These are phyloP conservation scores for Circinella minor DNA, from an alignment of 371 early-diverging fungal genomes.

Conservation along the genomic window DNA sequence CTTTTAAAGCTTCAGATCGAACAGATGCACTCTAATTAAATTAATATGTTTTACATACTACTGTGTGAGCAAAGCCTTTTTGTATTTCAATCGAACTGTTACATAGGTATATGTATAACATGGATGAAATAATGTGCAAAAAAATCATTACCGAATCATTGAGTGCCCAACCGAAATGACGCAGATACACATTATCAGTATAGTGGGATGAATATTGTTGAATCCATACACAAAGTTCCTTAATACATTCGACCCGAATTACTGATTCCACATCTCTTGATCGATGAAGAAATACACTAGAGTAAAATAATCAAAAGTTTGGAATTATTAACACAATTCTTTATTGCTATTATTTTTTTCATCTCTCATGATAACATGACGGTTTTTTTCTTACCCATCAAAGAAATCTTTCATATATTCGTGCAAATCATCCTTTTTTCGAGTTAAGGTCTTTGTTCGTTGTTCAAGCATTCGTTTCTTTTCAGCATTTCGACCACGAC, in stretches of 20 bases:
- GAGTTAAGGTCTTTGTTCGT: conserved; percentile 17
- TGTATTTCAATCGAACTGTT: too few relatives aligned
- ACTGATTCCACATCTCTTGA: conserved; percentile 87
- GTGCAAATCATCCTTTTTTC: conserved; percentile 40
- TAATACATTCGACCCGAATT: conserved; percentile 85
- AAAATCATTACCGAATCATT: conserved; percentile 72
- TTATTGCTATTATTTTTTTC: too few relatives aligned
- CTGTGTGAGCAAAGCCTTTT: too few relatives aligned
- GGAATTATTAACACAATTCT: too few relatives aligned
- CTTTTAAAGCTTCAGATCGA: conserved; percentile 66
- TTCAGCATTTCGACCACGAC: conserved; percentile 16
- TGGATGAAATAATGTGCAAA: background rate
- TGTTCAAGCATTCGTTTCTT: conserved; percentile 26
- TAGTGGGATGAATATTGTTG: conserved; percentile 69
- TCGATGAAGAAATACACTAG: conserved; percentile 84
- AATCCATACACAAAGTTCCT: conserved; percentile 83
- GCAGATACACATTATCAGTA: conserved; percentile 73
- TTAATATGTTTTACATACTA: background rate
- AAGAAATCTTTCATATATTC: conserved; percentile 66
- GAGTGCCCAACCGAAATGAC: conserved; percentile 88
- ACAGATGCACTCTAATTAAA: conserved; percentile 50
- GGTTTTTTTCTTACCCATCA: conserved; percentile 45
- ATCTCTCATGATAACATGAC: too few relatives aligned
- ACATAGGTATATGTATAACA: too few relatives aligned
- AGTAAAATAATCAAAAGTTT: background rate